Evolutionary conservation across 2,329 filamentous ascomycete species (phyloP), one percentile per base, ranked within the genome.

Genomic region (Pseudocercospora fijiensis): DNA sequence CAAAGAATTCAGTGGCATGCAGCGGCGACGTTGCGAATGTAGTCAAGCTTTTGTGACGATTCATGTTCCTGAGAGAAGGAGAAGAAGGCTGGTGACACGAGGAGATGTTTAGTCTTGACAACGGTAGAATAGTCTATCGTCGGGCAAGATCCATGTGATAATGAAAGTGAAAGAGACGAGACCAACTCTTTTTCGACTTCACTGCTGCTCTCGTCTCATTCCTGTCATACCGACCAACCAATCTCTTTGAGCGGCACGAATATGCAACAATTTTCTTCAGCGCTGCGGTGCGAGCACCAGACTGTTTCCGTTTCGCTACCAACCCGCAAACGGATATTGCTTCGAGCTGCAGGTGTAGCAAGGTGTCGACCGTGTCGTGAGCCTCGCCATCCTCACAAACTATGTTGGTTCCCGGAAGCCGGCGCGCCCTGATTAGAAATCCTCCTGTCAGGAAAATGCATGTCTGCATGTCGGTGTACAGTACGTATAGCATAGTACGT

Each of bases 181-280:
- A 52, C 24, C 24, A 52, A 52, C 41, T 37, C 49, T 63, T 24
- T 41, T 41, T 43, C 49, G 27, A 63, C 61, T 13, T 51, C 61
- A 60, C 52, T 33, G 53, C 37, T 33, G 53, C 37, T 33, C 28
- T 27, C 24, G 7, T 18, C n/a, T 45, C n/a, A n/a, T 18, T 2
- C n/a, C n/a, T 45, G 9, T 22, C 26, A 8, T 20, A 22, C 20
- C 49, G 24, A 22, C 18, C 49, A n/a, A 16, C 20, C 49, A 52
- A 57, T 20, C 10, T 22, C 13, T 16, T 26, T 57, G 30, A 24
- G 57, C 55, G 37, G 58, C 62, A 61, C 62, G 62, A 64, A 57
- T 61, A 64, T 64, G 62, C 62, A 64, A 64, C 62, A 33, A 60
- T 61, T 49, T 64, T 57, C 20, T 55, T 61, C 49, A 26, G 49